Evolutionary conservation across 352 stramenopile species (phyloP).

Genomic region (Pythium oligandrum): DNA sequence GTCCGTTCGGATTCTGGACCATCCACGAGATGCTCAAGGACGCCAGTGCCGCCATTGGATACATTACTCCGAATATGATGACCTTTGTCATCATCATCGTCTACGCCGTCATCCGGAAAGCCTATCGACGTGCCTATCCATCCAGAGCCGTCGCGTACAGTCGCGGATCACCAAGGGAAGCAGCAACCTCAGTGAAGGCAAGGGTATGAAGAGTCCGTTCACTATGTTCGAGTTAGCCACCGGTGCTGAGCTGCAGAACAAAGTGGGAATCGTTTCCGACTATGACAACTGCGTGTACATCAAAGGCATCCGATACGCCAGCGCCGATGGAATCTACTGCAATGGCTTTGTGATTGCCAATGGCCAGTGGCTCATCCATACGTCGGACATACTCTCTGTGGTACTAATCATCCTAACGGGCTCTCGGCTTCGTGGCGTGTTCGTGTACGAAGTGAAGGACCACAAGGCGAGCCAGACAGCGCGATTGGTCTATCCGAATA

Average conservation of each 20-base stretch:
- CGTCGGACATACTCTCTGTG: slow-evolving; percentile 28
- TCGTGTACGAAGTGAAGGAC: slow-evolving; percentile 29
- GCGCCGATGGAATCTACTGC: slow-evolving; percentile 42
- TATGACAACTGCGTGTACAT: slow-evolving; percentile 38
- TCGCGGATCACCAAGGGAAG: neutral
- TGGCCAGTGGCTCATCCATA: slow-evolving; percentile 36
- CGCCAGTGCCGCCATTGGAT: neutral
- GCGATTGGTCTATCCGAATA: no score
- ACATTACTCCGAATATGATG: slow-evolving; percentile 10
- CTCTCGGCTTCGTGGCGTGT: slow-evolving; percentile 34
- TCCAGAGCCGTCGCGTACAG: neutral
- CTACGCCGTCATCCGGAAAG: slow-evolving; percentile 24
- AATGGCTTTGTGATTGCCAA: slow-evolving; percentile 50
- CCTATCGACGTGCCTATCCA: slow-evolving; percentile 10
- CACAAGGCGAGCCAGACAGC: no score
- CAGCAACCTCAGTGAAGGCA: neutral
- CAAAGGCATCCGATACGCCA: slow-evolving; percentile 22
- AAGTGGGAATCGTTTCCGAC: slow-evolving; percentile 19
- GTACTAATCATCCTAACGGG: slow-evolving; percentile 38
- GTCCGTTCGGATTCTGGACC: slow-evolving; percentile 21
- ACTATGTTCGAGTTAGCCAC: slow-evolving; percentile 11
- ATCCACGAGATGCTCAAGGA: neutral
- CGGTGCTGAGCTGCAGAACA: slow-evolving; percentile 2
- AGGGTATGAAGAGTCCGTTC: slow-evolving; percentile 1
- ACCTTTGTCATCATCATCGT: slow-evolving; percentile 11